These are phyloP conservation scores for Tylopilus intermedius DNA, from an alignment of 768 basidiomycete species.

Conservation along the genomic window DNA sequence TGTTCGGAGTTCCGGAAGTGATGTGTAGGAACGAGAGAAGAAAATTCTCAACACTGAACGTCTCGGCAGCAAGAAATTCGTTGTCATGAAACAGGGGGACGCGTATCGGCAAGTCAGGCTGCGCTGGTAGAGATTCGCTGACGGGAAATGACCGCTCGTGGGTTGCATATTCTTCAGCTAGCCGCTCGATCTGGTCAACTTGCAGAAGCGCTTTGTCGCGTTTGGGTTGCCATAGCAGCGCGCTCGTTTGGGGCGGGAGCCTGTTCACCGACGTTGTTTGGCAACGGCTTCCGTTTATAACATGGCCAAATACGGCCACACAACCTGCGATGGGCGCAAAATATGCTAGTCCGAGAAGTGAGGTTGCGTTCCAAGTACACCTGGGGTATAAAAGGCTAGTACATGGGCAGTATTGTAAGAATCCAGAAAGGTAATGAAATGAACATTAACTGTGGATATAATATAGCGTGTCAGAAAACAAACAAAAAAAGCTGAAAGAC, in stretches of 20 bases:
- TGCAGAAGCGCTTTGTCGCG: slow-evolving; percentile 12
- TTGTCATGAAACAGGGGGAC: slow-evolving; percentile 78
- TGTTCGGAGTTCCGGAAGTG: slow-evolving; percentile 78
- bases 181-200: slow-evolving; percentile 47
- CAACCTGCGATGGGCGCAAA: neutral
- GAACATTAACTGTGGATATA: neutral
- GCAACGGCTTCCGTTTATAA: slow-evolving; percentile 24
- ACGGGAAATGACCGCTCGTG: slow-evolving; percentile 39
- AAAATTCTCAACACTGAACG: slow-evolving; percentile 82
- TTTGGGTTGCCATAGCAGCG: slow-evolving; percentile 16
- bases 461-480: neutral
- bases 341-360: too few relatives aligned
- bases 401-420: neutral
- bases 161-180: slow-evolving; percentile 65
- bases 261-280: slow-evolving; percentile 12
- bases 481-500: neutral
- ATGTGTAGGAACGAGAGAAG: slow-evolving; percentile 83
- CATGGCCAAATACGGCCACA: slow-evolving; percentile 16
- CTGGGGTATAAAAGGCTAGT: neutral
- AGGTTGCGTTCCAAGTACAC: neutral
- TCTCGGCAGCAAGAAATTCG: slow-evolving; percentile 58
- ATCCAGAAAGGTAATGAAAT: neutral
- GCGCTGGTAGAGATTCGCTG: slow-evolving; percentile 7
- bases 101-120: slow-evolving; percentile 55
- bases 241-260: neutral